phyloP scores from a whole-genome alignment of 2,329 filamentous ascomycete species.

The Trichoderma arundinaceum region DNA sequence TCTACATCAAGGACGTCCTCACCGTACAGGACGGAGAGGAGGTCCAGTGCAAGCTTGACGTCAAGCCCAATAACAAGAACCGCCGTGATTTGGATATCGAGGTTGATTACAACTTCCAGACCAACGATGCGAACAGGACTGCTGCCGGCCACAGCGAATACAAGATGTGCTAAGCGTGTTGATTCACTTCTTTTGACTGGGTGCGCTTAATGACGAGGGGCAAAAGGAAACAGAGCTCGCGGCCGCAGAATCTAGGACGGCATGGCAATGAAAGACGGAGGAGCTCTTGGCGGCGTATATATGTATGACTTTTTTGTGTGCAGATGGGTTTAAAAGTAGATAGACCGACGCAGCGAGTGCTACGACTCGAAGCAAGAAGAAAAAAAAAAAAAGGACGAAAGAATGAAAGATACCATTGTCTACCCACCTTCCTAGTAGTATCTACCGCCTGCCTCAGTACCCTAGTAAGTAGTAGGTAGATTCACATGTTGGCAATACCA shows the following conservation, averaged over 20 bases:
- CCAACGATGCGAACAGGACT: conserved; percentile 71
- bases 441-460: too few relatives aligned
- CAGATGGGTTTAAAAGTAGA: conserved; percentile 27
- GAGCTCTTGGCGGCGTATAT: conserved; percentile 30
- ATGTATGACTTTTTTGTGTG: conserved; percentile 21
- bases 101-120: conserved; percentile 81
- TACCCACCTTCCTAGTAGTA: not conserved
- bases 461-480: not conserved
- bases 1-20: conserved; percentile 92
- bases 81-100: conserved; percentile 91
- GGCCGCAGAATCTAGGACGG: not conserved
- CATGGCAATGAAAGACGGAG: conserved; percentile 7
- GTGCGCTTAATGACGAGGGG: conserved; percentile 1
- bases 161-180: conserved; percentile 68
- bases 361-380: not conserved
- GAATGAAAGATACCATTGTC: conserved; percentile 4
- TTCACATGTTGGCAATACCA: not conserved
- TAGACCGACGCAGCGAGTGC: conserved; percentile 26
- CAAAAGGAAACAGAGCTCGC: conserved; percentile 6
- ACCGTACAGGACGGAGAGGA: conserved; percentile 88
- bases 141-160: conserved; percentile 77
- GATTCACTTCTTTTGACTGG: not conserved
- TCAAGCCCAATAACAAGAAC: conserved; percentile 93
- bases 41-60: conserved; percentile 74
- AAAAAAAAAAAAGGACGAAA: conserved; percentile 3